phyloP scores from a whole-genome alignment of 1,284 basidiomycete species.

The Boletus albobrunnescens region DNA sequence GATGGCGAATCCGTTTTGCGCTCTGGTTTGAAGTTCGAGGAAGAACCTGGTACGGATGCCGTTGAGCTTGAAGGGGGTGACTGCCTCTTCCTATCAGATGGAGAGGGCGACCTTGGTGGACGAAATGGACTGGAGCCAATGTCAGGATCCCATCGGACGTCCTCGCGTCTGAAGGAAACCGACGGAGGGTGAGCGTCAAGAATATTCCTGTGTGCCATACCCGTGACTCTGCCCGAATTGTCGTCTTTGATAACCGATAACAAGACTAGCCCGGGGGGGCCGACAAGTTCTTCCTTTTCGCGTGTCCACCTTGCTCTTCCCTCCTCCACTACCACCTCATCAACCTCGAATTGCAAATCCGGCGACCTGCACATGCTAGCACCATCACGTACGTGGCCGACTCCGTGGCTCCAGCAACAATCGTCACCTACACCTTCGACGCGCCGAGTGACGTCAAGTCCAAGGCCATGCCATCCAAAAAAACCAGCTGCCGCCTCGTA shows the following conservation, averaged over 20 bases:
- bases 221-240: background rate
- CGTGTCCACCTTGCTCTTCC: conserved; percentile 21
- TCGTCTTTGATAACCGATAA: conserved; percentile 1
- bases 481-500: conserved; percentile 30
- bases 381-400: background rate
- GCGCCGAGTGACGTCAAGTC: conserved; percentile 9
- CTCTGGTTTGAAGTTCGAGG: conserved; percentile 6
- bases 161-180: background rate
- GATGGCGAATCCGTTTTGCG: conserved; percentile 11
- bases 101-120: background rate
- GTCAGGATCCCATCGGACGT: conserved; percentile 18
- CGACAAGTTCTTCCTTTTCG: conserved; percentile 22
- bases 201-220: background rate
- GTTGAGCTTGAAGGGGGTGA: background rate
- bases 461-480: conserved; percentile 29
- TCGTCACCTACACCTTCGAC: background rate
- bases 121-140: background rate
- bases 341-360: conserved; percentile 12
- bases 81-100: conserved; percentile 1
- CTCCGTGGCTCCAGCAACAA: background rate
- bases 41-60: too few species aligned
- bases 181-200: background rate
- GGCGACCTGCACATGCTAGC: background rate
- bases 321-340: conserved; percentile 26
- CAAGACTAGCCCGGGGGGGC: conserved; percentile 17